A percentile compares a stretch with the other conserved stretches of the same genome.
Conservation (phyloP, 2,329 filamentous ascomycete genomes). For the Fusarium longipes region DNA sequence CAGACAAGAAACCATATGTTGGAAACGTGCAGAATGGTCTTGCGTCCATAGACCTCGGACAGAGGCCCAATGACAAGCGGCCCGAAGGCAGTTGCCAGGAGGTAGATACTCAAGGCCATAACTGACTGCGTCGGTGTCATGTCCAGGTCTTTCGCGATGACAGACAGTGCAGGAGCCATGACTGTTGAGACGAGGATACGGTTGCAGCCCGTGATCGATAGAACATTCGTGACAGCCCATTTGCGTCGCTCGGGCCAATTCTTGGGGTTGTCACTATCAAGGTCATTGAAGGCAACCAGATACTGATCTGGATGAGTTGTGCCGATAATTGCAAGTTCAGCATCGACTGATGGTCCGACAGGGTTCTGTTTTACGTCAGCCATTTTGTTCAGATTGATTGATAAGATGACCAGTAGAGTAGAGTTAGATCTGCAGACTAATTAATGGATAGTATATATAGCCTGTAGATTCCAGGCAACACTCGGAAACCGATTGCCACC, state of each 20-base stretch:
- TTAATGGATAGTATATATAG: neutral
- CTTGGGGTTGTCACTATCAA: conserved; percentile 53
- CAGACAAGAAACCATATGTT: conserved; percentile 63
- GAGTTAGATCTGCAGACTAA: fast-evolving
- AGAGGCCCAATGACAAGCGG: conserved; percentile 58
- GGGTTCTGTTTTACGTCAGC: neutral
- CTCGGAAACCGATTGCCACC: neutral
- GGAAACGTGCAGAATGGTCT: conserved; percentile 54
- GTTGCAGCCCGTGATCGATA: conserved; percentile 63
- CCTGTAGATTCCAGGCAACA: neutral
- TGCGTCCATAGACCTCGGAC: conserved; percentile 62
- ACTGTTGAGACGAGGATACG: conserved; percentile 64
- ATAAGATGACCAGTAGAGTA: neutral
- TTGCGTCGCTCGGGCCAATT: conserved; percentile 56
- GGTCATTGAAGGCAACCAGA: conserved; percentile 45
- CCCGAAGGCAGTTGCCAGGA: conserved; percentile 57
- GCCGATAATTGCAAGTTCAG: neutral
- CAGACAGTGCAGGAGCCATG: conserved; percentile 61
- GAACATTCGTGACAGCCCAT: conserved; percentile 61
- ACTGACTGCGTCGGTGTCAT: conserved; percentile 61
- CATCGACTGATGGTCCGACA: neutral
- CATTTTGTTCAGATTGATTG: neutral
- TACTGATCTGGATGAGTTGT: conserved; percentile 24
- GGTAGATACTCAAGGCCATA: conserved; percentile 59
- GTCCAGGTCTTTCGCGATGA: conserved; percentile 62